A percentile compares a stretch with the other conserved stretches of the same genome.
Conservation (phyloP, 768 basidiomycete genomes). For the Ramaria sp. region DNA sequence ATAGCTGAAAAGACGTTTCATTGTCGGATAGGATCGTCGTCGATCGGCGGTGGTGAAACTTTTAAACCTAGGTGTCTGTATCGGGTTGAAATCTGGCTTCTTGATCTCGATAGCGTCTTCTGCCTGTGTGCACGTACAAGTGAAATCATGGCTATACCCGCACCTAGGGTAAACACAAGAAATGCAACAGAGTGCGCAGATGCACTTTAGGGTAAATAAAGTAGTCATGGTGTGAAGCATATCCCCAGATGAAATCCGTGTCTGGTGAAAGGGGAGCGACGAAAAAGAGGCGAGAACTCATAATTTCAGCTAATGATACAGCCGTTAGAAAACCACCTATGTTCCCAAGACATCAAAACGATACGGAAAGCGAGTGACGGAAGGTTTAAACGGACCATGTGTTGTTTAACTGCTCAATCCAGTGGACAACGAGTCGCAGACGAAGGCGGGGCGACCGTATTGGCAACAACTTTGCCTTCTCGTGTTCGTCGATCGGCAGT, state of each 20-base stretch:
- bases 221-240: background rate
- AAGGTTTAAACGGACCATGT: constrained; percentile 31
- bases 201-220: background rate
- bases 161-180: background rate
- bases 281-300: background rate
- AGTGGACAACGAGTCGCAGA: constrained; percentile 78
- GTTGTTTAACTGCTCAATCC: constrained; percentile 75
- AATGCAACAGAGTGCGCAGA: background rate
- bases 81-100: background rate
- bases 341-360: constrained; percentile 17
- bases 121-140: too few species aligned
- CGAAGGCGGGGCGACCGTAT: constrained; percentile 70
- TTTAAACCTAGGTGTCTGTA: background rate
- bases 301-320: constrained; percentile 42
- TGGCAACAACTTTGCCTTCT: constrained; percentile 80
- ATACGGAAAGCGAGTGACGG: constrained; percentile 9
- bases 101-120: too few species aligned
- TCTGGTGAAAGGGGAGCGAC: background rate
- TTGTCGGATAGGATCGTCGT: background rate
- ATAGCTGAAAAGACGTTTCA: background rate
- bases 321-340: constrained; percentile 69
- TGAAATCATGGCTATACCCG: background rate
- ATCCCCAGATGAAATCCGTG: background rate
- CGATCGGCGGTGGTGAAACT: background rate
- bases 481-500: constrained; percentile 83